Conservation (phyloP, 139 green algal genomes). For the Chara braunii region DNA sequence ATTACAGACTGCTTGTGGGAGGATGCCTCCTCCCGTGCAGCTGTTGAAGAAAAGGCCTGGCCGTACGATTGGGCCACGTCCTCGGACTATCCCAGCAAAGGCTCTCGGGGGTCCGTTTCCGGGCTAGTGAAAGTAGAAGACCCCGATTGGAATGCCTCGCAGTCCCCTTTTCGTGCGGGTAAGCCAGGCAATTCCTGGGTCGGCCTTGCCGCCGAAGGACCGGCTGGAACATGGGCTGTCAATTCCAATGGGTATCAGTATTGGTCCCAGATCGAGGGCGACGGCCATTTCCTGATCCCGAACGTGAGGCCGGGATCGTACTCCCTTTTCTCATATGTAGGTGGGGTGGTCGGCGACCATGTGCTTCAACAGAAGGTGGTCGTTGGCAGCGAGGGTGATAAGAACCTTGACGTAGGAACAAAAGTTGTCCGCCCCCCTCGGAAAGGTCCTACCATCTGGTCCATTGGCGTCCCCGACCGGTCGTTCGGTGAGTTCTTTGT, state of each 20-base stretch:
- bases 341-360: slow-evolving; percentile 18
- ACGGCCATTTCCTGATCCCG: neutral
- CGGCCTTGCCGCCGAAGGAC: no score
- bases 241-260: slow-evolving; percentile 23
- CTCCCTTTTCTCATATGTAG: slow-evolving; percentile 23
- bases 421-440: slow-evolving; percentile 7
- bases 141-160: no score
- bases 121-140: no score
- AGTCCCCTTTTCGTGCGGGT: no score
- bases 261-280: slow-evolving; percentile 4
- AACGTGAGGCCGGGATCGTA: slow-evolving; percentile 20
- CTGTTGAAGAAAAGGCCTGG: neutral
- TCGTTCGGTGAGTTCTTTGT: slow-evolving; percentile 20
- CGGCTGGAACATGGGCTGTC: slow-evolving; percentile 13
- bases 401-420: no score
- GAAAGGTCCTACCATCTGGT: slow-evolving; percentile 13
- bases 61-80: neutral
- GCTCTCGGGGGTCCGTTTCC: neutral
- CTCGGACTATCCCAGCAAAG: neutral
- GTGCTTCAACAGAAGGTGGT: no score
- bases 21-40: neutral
- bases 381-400: no score
- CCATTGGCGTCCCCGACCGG: slow-evolving; percentile 19
- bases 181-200: no score
- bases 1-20: neutral